A percentile compares a stretch with the other conserved stretches of the same genome.
Conservation (phyloP, 2,329 filamentous ascomycete genomes). For the Alternaria consortialis region DNA sequence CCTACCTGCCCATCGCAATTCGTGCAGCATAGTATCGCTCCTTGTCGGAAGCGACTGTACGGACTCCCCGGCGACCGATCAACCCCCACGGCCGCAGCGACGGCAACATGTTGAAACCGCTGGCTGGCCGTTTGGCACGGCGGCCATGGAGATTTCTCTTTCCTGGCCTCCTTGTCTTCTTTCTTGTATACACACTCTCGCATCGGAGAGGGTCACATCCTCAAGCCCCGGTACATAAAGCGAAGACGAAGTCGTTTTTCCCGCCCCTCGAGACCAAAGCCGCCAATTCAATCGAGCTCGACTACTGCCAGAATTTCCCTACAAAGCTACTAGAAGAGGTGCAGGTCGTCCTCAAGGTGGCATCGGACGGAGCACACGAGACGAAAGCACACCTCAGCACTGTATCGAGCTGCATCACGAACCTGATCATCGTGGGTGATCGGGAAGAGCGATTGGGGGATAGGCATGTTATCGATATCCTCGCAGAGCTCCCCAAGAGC, state of each 20-base stretch:
- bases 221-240: conserved; percentile 34
- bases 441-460: conserved; percentile 63
- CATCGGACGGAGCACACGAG: conserved; percentile 55
- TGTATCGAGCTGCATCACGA: conserved; percentile 63
- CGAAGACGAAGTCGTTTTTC: conserved; percentile 49
- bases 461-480: conserved; percentile 58
- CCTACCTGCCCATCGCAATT: conserved; percentile 9
- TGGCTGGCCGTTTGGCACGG: conserved; percentile 38
- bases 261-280: conserved; percentile 44
- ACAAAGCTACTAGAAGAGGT: conserved; percentile 52
- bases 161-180: conserved; percentile 43
- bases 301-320: conserved; percentile 54
- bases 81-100: conserved; percentile 14
- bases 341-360: conserved; percentile 61
- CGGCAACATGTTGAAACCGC: conserved; percentile 35
- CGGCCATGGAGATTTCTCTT: conserved; percentile 46
- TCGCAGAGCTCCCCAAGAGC: conserved; percentile 60
- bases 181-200: conserved; percentile 43
- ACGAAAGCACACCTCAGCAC: conserved; percentile 61
- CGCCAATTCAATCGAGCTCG: conserved; percentile 42
- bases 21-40: conserved; percentile 5
- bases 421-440: conserved; percentile 68
- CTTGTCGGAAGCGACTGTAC: conserved; percentile 3
- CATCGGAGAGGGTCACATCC: conserved; percentile 29
- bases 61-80: conserved; percentile 2